A percentile compares a stretch with the other conserved stretches of the same genome.
These are phyloP conservation scores for Pseudoscleropodium purum DNA, from an alignment of 225 moss, liverwort and hornwort species.

Conservation along the genomic window DNA sequence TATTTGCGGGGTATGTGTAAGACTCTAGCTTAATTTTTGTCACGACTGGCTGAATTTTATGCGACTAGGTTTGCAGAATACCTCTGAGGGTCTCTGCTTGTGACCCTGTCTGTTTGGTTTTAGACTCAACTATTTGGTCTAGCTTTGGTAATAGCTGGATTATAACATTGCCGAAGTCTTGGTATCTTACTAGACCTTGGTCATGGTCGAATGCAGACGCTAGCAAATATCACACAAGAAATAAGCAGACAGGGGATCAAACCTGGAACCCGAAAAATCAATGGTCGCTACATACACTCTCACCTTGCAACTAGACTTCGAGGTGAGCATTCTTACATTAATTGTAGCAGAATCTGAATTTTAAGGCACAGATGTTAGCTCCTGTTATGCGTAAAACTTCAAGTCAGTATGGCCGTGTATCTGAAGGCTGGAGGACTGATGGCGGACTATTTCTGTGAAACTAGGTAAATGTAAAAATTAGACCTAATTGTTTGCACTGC, in stretches of 20 bases:
- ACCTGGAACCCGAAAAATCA: slow-evolving; percentile 22
- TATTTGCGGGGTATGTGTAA: not conserved
- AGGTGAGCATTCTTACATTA: not conserved
- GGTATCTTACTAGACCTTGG: not conserved
- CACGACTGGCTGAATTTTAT: not conserved
- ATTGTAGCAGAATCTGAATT: not conserved
- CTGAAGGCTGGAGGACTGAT: not conserved
- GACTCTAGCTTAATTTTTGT: not conserved
- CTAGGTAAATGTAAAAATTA: not conserved
- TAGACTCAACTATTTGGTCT: not conserved
- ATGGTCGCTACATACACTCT: slow-evolving; percentile 10
- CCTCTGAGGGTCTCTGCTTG: not conserved
- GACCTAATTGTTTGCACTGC: not conserved
- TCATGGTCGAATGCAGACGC: not conserved
- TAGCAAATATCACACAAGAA: slow-evolving; percentile 15
- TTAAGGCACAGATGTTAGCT: not conserved
- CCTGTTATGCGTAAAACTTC: not conserved
- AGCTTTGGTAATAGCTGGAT: not conserved
- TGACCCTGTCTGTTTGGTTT: not conserved
- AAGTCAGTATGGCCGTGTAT: not conserved
- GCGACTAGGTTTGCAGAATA: not conserved
- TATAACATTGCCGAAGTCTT: not conserved
- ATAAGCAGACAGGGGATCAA: slow-evolving; percentile 19
- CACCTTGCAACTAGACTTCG: slow-evolving; percentile 14
- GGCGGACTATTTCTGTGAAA: not conserved